These are phyloP conservation scores for Veloporphyrellus conicus DNA, from an alignment of 1,284 basidiomycete species.

Conservation along the genomic window DNA sequence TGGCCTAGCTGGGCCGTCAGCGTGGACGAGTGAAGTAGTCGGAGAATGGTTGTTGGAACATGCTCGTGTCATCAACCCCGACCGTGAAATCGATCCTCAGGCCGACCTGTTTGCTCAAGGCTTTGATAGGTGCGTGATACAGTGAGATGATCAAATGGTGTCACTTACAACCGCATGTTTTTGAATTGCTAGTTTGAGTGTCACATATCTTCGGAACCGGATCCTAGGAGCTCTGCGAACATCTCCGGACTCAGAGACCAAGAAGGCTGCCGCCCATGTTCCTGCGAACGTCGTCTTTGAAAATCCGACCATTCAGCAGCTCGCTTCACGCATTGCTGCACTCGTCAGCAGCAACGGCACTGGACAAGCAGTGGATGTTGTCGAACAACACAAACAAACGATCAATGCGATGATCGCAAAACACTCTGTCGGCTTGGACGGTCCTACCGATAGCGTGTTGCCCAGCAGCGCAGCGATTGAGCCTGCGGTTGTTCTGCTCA, in stretches of 20 bases:
- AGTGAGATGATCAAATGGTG: neutral
- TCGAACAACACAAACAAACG: slow-evolving; percentile 10
- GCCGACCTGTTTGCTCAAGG: slow-evolving; percentile 35
- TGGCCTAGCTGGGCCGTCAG: slow-evolving; percentile 16
- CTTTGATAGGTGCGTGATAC: slow-evolving; percentile 33
- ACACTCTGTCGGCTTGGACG: slow-evolving; percentile 22
- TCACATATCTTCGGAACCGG: slow-evolving; percentile 34
- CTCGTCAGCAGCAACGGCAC: slow-evolving; percentile 8
- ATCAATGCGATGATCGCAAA: slow-evolving; percentile 28
- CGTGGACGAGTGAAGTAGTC: slow-evolving; percentile 24
- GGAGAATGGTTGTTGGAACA: slow-evolving; percentile 31
- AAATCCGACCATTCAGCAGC: slow-evolving; percentile 23
- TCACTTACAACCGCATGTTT: too few species aligned
- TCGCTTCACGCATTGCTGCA: slow-evolving; percentile 13
- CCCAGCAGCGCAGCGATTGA: slow-evolving; percentile 1
- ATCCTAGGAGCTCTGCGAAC: slow-evolving; percentile 29
- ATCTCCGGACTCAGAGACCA: slow-evolving; percentile 15
- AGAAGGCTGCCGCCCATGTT: slow-evolving; percentile 7
- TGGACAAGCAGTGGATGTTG: neutral
- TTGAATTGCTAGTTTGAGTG: slow-evolving; percentile 35
- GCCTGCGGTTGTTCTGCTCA: slow-evolving; percentile 29
- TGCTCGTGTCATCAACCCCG: slow-evolving; percentile 22
- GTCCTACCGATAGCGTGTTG: slow-evolving; percentile 10
- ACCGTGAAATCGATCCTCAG: slow-evolving; percentile 8
- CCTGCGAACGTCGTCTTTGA: slow-evolving; percentile 26